These are phyloP conservation scores for Solanum habrochaites DNA, from an alignment of 257 asterid genomes.

Conservation along the genomic window DNA sequence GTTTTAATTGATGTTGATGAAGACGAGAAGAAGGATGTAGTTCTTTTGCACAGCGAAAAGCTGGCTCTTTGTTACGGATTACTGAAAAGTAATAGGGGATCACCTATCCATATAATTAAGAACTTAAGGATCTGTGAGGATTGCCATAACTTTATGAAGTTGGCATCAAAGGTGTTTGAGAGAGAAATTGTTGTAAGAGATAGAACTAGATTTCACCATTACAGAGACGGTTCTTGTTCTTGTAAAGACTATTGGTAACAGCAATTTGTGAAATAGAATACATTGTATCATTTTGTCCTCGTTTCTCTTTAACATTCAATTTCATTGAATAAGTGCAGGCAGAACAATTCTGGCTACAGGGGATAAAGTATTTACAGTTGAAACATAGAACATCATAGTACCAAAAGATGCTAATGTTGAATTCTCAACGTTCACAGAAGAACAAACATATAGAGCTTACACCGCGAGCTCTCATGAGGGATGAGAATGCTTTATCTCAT, in stretches of 20 bases:
- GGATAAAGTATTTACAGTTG: background rate
- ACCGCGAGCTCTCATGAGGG: background rate
- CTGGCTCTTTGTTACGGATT: slow-evolving; percentile 46
- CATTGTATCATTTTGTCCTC: background rate
- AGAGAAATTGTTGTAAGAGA: slow-evolving; percentile 54
- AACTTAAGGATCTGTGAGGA: slow-evolving; percentile 68
- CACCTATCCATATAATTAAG: slow-evolving; percentile 41
- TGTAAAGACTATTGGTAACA: slow-evolving; percentile 62
- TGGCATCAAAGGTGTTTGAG: slow-evolving; percentile 42
- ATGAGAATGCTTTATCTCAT: slow-evolving; percentile 7
- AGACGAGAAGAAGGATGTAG: slow-evolving; percentile 35
- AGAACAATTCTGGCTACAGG: background rate
- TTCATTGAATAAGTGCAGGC: background rate
- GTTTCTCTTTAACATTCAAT: background rate
- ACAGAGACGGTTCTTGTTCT: slow-evolving; percentile 51
- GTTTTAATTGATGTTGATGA: slow-evolving; percentile 49
- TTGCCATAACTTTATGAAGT: slow-evolving; percentile 60
- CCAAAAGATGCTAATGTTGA: background rate
- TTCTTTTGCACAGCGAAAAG: slow-evolving; percentile 66
- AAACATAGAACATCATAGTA: background rate
- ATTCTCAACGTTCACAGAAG: background rate
- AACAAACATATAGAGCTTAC: background rate
- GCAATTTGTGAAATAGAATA: background rate
- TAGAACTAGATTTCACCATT: slow-evolving; percentile 63
- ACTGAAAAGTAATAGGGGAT: slow-evolving; percentile 20